Evolutionary conservation across 352 stramenopile genomes (phyloP), one percentile per base, ranked within the genome.

Genomic region (Thalassiosira ordinaria): DNA sequence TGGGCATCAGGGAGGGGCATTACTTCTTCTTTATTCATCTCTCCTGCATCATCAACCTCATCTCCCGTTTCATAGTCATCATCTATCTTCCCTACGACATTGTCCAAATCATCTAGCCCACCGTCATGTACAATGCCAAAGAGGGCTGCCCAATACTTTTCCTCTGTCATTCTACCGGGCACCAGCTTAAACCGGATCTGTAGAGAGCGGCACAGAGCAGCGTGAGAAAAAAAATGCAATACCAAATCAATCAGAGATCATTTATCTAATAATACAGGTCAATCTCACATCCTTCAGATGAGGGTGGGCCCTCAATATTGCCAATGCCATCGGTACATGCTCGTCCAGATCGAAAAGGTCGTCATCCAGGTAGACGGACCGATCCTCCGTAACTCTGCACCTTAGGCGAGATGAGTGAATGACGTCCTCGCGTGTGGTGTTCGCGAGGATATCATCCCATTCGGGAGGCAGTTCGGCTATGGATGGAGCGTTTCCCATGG

Each of bases 181-280:
- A 91, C 85, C 37, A 91, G 27, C 53, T 76, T 82, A 51, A 88
- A 88, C 18, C 85, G 61, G 1, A 84, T 55, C n/a, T n/a, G n/a
- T n/a, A n/a, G n/a, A n/a, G n/a, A n/a, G n/a, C n/a, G n/a, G n/a
- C n/a, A n/a, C n/a, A n/a, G n/a, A n/a, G n/a, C n/a, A n/a, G n/a
- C n/a, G n/a, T n/a, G n/a, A n/a, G n/a, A n/a, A n/a, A n/a, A n/a
- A n/a, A n/a, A n/a, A n/a, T n/a, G n/a, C n/a, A n/a, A n/a, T n/a
- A n/a, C n/a, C n/a, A n/a, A n/a, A n/a, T n/a, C n/a, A n/a, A n/a
- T n/a, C n/a, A n/a, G n/a, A n/a, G n/a, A n/a, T n/a, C n/a, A n/a
- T n/a, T n/a, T n/a, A n/a, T n/a, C n/a, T n/a, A n/a, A n/a, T n/a
- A n/a, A n/a, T n/a, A n/a, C n/a, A n/a, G n/a, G n/a, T n/a, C n/a